Evolutionary conservation across 1,284 basidiomycete genomes (phyloP), one percentile per base, ranked within the genome.

Genomic region (Pterulicium gracile): DNA sequence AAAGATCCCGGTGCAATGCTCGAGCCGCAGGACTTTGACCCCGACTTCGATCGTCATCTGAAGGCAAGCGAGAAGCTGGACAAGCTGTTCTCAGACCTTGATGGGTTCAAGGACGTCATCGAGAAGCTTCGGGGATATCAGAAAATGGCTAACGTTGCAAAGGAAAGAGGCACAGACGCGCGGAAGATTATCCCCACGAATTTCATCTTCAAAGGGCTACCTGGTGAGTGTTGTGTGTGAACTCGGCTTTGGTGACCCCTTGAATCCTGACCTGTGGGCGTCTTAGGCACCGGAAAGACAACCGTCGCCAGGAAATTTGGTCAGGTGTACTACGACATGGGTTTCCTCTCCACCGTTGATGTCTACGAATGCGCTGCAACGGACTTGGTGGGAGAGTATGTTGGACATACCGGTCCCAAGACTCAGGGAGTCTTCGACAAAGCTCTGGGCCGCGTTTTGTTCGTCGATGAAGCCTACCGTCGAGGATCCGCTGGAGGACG

Each of bases 151-250:
- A 55, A 55, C 2, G 59, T 54, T 17, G 65, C 68, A 57, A 75
- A 73, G 52, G 55, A 51, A 3, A 58, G 61, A 21, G 67, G 66
- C 1, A 59, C 63, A 19, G 71, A 79, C 47, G 58, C 67, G 23
- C 65, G 70, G 1, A 61, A 69, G 0, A 60, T 67, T 21, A 72
- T 83, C 15, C 80, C 81, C 0, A 83, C 75, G 3, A 80, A 70
- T 48, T 84, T 82, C 52, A 64, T 84, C 2, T 83, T 84, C 66
- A 83, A 78, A 52, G 81, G 81, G 0, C 81, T 81, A 4, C 81
- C 81, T 53, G 80, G 79, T 75, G 51, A 49, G 57, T 50, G 13
- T 41, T 43, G 10, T 34, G 36, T 18, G 34, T 20, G 14, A 18
- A 18, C 2, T 27, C 7, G 34, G 34, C 12, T 24, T 51, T 32